phyloP scores from a whole-genome alignment of 2,329 filamentous ascomycete genomes.

The Lomentospora prolificans region DNA sequence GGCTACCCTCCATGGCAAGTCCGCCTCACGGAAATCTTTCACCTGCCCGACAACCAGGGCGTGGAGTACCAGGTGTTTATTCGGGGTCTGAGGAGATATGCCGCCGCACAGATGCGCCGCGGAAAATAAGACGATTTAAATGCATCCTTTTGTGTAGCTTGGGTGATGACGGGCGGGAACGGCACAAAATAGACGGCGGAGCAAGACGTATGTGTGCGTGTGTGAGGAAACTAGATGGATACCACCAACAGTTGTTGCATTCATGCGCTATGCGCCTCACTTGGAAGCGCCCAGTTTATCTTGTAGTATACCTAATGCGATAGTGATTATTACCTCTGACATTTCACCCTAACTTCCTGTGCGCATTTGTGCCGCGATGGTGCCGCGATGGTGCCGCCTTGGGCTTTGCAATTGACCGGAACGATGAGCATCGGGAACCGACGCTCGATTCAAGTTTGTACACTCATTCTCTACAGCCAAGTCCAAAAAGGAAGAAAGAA shows the following conservation, averaged over 20 bases:
- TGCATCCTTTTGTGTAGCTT: slow-evolving; percentile 11
- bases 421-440: too few relatives aligned
- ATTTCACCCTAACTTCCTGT: background rate
- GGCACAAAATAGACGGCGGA: background rate
- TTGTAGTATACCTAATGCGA: background rate
- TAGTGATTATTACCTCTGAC: background rate
- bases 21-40: slow-evolving; percentile 87
- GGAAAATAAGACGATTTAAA: slow-evolving; percentile 41
- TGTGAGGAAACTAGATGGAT: background rate
- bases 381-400: too few relatives aligned
- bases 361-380: too few relatives aligned
- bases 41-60: slow-evolving; percentile 62
- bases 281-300: background rate
- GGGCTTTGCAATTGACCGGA: too few relatives aligned
- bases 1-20: slow-evolving; percentile 97
- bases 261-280: background rate
- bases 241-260: background rate
- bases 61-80: slow-evolving; percentile 95
- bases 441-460: too few relatives aligned
- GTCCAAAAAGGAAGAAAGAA: background rate
- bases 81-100: slow-evolving; percentile 71
- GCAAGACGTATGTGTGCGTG: background rate
- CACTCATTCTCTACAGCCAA: background rate
- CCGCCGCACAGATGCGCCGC: slow-evolving; percentile 79
- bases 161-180: background rate